Evolutionary conservation across 345 rosid species (phyloP).

Genomic region (Hibiscus trionum): DNA sequence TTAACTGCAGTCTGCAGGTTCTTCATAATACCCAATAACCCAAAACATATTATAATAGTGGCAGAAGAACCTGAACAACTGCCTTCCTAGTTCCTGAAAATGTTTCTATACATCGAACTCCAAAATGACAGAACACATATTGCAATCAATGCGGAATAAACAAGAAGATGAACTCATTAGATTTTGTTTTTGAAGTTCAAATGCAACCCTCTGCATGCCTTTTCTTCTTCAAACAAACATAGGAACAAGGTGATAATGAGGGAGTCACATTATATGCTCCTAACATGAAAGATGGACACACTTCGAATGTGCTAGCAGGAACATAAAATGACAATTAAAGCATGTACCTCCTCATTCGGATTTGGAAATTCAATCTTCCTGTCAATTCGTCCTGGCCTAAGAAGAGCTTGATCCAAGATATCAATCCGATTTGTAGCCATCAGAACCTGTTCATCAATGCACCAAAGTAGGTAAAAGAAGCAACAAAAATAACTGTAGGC

Average conservation of each 20-base stretch:
- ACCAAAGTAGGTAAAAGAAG: background rate
- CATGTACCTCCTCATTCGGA: constrained; percentile 57
- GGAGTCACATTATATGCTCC: background rate
- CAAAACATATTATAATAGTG: background rate
- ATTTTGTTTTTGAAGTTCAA: background rate
- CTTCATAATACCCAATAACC: too few relatives aligned
- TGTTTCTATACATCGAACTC: background rate
- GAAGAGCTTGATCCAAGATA: constrained; percentile 95
- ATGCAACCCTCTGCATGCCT: too few relatives aligned
- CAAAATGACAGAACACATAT: too few relatives aligned
- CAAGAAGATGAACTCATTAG: background rate
- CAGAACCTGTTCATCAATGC: constrained; percentile 53
- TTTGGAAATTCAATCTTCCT: constrained; percentile 97
- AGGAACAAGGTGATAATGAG: background rate
- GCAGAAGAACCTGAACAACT: background rate
- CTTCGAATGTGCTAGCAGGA: background rate
- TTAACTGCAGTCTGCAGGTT: background rate
- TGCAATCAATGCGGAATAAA: background rate
- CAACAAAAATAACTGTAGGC: background rate
- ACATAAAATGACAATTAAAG: background rate
- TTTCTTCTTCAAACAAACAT: background rate
- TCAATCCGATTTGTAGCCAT: constrained; percentile 99
- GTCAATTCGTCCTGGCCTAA: constrained; percentile 94
- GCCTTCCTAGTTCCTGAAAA: background rate
- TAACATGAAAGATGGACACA: too few relatives aligned